Evolutionary conservation across 202 grass and related monocot genomes (phyloP), one percentile per base, ranked within the genome.

Genomic region (Carex arenaria): DNA sequence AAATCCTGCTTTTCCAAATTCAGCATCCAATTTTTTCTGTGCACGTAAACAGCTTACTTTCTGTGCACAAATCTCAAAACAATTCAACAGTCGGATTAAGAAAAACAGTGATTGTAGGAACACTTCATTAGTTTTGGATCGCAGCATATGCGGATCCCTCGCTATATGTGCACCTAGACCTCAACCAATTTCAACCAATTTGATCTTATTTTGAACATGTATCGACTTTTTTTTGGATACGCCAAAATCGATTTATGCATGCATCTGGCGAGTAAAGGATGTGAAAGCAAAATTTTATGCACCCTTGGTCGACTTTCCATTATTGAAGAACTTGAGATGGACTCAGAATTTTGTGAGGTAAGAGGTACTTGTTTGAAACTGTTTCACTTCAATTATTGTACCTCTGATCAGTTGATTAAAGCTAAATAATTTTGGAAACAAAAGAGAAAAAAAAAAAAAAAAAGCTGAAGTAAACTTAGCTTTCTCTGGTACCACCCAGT

Each of bases 131-230:
- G n/a, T n/a, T n/a, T n/a, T n/a, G n/a, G n/a, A n/a, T n/a, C n/a
- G n/a, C n/a, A n/a, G n/a, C n/a, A n/a, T n/a, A n/a, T n/a, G n/a
- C n/a, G n/a, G n/a, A n/a, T n/a, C n/a, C n/a, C n/a, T n/a, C n/a
- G 83, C 68, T 75, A 90, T 92, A 61, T 83, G 67, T 43, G 84
- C 85, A 59, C 72, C 88, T 78, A n/a, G n/a, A n/a, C n/a, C n/a
- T n/a, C n/a, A 92, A 90, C 49, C 67, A n/a, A n/a, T n/a, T n/a
- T 90, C 36, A 79, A 84, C 77, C 23, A 47, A 55, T 75, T 92
- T 52, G 28, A 11, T 43, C 43, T 92, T 81, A n/a, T 26, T 67
- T 69, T 79, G 72, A 7, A 7, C 12, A 63, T 87, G 87, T 85
- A 83, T 36, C 8, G 54, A 87, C 17, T 23, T 92, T 65, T 65